Conservation (phyloP, 768 basidiomycete species). For the Russula sp. region DNA sequence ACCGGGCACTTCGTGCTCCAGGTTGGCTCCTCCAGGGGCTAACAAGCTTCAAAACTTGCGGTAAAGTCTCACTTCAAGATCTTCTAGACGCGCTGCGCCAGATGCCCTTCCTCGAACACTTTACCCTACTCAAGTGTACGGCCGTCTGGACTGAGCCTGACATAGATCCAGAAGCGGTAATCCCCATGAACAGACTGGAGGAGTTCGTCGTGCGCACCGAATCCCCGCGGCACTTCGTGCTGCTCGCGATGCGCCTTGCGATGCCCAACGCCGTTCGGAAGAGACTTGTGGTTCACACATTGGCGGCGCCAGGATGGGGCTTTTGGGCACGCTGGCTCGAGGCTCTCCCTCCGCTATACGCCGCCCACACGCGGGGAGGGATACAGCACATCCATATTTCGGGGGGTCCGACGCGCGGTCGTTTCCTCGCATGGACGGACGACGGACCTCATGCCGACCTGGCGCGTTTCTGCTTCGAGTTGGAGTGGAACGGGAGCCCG, state of each 20-base stretch:
- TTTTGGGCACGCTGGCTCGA: constrained; percentile 2
- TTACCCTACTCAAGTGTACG: constrained; percentile 1
- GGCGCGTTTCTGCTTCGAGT: constrained; percentile 16
- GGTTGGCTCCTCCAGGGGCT: constrained; percentile 2
- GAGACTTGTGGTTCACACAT: not conserved
- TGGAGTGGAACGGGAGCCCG: constrained; percentile 4
- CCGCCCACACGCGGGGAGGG: not conserved
- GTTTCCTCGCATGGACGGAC: constrained; percentile 11
- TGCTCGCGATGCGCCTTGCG: constrained; percentile 1
- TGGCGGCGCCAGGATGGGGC: not conserved
- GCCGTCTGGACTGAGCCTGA: not conserved
- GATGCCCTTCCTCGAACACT: not conserved
- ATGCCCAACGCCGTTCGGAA: not conserved
- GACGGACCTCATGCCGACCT: not conserved
- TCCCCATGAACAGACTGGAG: constrained; percentile 1
- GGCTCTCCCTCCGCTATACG: not conserved
- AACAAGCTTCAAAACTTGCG: not conserved
- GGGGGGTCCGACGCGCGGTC: constrained; percentile 9
- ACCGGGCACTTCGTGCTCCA: not conserved
- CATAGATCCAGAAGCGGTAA: not conserved
- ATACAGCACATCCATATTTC: constrained; percentile 6
- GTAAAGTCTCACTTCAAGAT: not conserved
- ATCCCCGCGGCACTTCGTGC: constrained; percentile 9
- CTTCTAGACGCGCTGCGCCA: constrained; percentile 2
- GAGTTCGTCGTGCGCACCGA: constrained; percentile 3